Evolutionary conservation across 2,329 filamentous ascomycete genomes (phyloP).

Genomic region (Colletotrichum eleusines): DNA sequence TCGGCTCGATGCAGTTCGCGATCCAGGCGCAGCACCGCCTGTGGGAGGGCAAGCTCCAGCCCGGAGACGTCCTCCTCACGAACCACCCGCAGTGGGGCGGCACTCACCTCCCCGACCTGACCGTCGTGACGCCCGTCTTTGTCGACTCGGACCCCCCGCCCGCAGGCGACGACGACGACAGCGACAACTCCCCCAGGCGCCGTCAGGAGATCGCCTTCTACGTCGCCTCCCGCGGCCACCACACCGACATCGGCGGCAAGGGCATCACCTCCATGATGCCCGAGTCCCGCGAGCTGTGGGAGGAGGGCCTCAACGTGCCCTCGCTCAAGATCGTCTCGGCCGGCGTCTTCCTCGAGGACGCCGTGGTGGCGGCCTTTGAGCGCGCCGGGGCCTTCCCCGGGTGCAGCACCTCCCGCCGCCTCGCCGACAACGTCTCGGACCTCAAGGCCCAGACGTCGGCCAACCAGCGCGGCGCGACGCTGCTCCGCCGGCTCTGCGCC

Average conservation of each 20-base stretch:
- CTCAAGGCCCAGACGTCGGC: constrained; percentile 59
- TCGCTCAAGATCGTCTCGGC: constrained; percentile 54
- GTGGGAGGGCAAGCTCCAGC: constrained; percentile 50
- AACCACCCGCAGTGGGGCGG: constrained; percentile 56
- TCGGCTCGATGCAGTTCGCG: constrained; percentile 58
- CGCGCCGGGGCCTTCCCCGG: constrained; percentile 52
- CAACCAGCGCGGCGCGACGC: constrained; percentile 54
- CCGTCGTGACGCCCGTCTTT: constrained; percentile 56
- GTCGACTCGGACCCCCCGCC: constrained; percentile 23
- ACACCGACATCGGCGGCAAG: constrained; percentile 55
- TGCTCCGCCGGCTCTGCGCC: constrained; percentile 51
- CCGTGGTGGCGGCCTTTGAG: constrained; percentile 49
- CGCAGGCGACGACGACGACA: background rate
- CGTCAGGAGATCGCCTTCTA: constrained; percentile 51
- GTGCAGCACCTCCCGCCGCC: constrained; percentile 52
- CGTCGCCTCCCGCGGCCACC: constrained; percentile 55
- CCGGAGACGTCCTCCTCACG: constrained; percentile 55
- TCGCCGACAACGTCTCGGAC: constrained; percentile 58
- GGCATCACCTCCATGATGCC: constrained; percentile 57
- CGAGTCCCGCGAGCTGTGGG: constrained; percentile 56
- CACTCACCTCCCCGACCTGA: constrained; percentile 57
- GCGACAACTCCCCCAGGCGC: background rate
- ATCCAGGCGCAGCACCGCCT: constrained; percentile 54
- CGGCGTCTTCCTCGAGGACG: constrained; percentile 52
- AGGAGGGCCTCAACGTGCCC: constrained; percentile 57